Evolutionary conservation across 495 filamentous ascomycete genomes (phyloP), one percentile per base, ranked within the genome.

Genomic region (Aspergillus affinis): DNA sequence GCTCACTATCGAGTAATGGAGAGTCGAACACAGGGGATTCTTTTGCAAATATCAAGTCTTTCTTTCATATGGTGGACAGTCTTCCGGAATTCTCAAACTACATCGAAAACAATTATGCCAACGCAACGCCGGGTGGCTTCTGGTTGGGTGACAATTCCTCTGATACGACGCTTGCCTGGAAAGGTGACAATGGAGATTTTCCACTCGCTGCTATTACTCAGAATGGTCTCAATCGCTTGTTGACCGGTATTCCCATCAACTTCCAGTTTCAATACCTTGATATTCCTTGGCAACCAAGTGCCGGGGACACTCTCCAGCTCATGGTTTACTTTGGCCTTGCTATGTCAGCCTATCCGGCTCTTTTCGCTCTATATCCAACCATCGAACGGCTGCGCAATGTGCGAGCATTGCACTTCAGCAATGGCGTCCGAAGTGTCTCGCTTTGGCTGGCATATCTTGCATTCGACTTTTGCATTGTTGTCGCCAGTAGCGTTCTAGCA

Each of bases 361-460:
- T 96, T 75, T 95, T 94, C 65, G 85, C 88, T 1, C 80, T 96
- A 18, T 96, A 96, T 72, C 90, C 90, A 23, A 94, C 90, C 3
- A 69, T 88, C 5, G 92, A 96, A 70, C 81, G 92, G 12, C 76
- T 90, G 12, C 73, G 86, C 9, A 87, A 91, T 55, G 88, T 97
- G 30, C 81, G 92, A 32, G 88, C 89, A 15, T 75, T 97, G 48
- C 88, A 97, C 65, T 97, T 93, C 73, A 92, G 89, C 51, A 95
- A 93, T 66, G 90, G 90, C 54, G 90, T 91, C 12, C 78, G 87
- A 41, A 81, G 82, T 0, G 65, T 90, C 2, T 88, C 88, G 3
- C 75, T 94, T 10, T 94, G 90, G 89, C 72, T 88, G 4, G 90
- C 92, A 10, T 93, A 96, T 70, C 76, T 87, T 4, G 60, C 71